Evolutionary conservation across 2,329 filamentous ascomycete genomes (phyloP).

Genomic region (Aspergillus hortae): DNA sequence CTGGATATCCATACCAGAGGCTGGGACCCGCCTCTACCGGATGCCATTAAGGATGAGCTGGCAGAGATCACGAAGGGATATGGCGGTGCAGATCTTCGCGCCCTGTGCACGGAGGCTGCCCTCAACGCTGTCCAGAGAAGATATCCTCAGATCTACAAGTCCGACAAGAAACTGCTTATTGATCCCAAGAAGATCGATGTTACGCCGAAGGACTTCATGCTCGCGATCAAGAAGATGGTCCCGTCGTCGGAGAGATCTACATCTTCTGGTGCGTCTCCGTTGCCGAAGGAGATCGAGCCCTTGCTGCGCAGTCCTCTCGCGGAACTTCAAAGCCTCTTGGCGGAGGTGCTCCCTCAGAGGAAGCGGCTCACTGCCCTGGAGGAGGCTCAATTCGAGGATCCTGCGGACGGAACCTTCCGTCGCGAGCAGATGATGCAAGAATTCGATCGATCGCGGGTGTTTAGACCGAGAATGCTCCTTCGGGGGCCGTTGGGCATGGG

Average conservation of each 20-base stretch:
- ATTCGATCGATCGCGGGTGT: conserved; percentile 84
- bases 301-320: conserved; percentile 70
- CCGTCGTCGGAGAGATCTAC: conserved; percentile 91
- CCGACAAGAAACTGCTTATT: conserved; percentile 84
- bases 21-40: conserved; percentile 75
- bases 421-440: conserved; percentile 73
- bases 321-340: conserved; percentile 65
- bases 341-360: conserved; percentile 75
- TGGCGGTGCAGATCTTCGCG: conserved; percentile 89
- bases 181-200: conserved; percentile 80
- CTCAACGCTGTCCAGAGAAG: conserved; percentile 93
- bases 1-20: conserved; percentile 93
- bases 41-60: conserved; percentile 75
- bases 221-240: conserved; percentile 92
- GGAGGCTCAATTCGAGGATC: conserved; percentile 87
- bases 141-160: conserved; percentile 93
- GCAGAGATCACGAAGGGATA: conserved; percentile 90
- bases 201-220: conserved; percentile 92
- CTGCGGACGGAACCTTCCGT: conserved; percentile 77
- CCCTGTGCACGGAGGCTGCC: conserved; percentile 91
- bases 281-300: conserved; percentile 77
- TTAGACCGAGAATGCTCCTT: conserved; percentile 82
- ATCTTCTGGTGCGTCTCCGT: conserved; percentile 74
- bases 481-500: conserved; percentile 86
- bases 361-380: conserved; percentile 87